These are phyloP conservation scores for Filobasidium floriforme DNA, from an alignment of 768 basidiomycete species.

Conservation along the genomic window DNA sequence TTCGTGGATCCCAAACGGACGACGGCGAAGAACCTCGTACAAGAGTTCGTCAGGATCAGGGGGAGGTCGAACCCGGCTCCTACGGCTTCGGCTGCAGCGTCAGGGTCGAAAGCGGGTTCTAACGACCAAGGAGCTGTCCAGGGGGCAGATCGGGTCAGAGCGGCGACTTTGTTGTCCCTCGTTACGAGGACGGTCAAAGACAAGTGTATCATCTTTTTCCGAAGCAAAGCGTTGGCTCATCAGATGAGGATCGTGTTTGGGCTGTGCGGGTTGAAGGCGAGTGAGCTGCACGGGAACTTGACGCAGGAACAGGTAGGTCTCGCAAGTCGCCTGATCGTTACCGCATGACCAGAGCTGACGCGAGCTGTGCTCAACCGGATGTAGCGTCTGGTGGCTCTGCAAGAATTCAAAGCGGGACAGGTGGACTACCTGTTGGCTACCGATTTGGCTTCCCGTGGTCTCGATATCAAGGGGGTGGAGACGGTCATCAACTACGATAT, in stretches of 20 bases:
- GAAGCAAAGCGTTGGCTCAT: conserved; percentile 94
- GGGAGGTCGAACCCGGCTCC: conserved; percentile 48
- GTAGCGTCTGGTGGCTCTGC: conserved; percentile 77
- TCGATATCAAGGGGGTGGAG: conserved; percentile 96
- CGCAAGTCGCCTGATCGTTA: conserved; percentile 5
- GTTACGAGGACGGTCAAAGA: conserved; percentile 82
- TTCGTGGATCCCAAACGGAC: conserved; percentile 91
- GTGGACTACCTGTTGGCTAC: conserved; percentile 95
- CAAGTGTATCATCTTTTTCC: conserved; percentile 82
- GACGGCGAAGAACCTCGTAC: conserved; percentile 74
- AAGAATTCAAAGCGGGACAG: conserved; percentile 73
- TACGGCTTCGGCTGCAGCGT: conserved; percentile 40
- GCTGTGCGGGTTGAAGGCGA: conserved; percentile 64
- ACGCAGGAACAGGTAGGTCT: conserved; percentile 80
- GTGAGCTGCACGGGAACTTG: conserved; percentile 89
- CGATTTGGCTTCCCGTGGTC: conserved; percentile 85
- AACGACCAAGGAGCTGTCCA: conserved; percentile 43
- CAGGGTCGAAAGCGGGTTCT: conserved; percentile 58
- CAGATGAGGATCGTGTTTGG: conserved; percentile 92
- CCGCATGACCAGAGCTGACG: not conserved
- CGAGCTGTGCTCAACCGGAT: not conserved
- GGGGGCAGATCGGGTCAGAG: conserved; percentile 41
- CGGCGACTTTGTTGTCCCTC: conserved; percentile 51
- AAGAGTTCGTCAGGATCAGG: conserved; percentile 90
- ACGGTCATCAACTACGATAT: conserved; percentile 99